A percentile compares a stretch with the other conserved stretches of the same genome.
These are phyloP conservation scores for Chlamydomonas schloesseri DNA, from an alignment of 139 green algal species.

Conservation along the genomic window DNA sequence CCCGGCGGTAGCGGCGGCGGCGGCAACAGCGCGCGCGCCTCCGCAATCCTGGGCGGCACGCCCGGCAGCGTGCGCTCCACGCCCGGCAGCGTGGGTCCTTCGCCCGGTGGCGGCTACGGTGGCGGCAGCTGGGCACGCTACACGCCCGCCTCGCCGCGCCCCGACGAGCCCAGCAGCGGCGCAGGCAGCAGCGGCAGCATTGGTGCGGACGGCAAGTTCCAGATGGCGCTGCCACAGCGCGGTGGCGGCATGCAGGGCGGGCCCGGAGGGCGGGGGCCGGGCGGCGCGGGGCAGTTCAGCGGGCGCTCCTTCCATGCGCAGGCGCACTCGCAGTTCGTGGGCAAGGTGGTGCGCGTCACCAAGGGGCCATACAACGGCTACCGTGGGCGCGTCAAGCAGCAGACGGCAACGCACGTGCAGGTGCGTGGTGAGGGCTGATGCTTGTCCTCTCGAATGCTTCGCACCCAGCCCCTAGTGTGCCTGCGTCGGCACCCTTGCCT, in stretches of 20 bases:
- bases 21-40: conserved; percentile 15
- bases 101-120: background rate
- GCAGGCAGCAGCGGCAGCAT: background rate
- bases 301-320: conserved; percentile 15
- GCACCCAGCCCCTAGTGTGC: conserved; percentile 48
- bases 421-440: conserved; percentile 39
- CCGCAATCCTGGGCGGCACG: conserved; percentile 28
- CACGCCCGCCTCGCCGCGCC: conserved; percentile 37
- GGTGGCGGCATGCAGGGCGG: background rate
- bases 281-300: conserved; percentile 8
- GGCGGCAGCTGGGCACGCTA: background rate
- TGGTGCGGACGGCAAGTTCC: conserved; percentile 33
- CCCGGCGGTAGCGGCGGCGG: conserved; percentile 12
- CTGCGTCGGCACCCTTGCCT: no score
- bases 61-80: conserved; percentile 24
- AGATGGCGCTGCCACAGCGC: conserved; percentile 33
- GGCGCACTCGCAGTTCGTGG: conserved; percentile 25
- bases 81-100: conserved; percentile 32
- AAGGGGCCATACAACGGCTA: conserved; percentile 86
- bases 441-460: background rate
- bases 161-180: conserved; percentile 12
- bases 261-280: background rate
- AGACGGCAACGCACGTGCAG: conserved; percentile 82
- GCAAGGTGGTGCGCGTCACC: conserved; percentile 50
- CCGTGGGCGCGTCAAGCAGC: conserved; percentile 83